Conservation (phyloP, 805 yeast species). For the Saccharomycopsis malanga region DNA sequence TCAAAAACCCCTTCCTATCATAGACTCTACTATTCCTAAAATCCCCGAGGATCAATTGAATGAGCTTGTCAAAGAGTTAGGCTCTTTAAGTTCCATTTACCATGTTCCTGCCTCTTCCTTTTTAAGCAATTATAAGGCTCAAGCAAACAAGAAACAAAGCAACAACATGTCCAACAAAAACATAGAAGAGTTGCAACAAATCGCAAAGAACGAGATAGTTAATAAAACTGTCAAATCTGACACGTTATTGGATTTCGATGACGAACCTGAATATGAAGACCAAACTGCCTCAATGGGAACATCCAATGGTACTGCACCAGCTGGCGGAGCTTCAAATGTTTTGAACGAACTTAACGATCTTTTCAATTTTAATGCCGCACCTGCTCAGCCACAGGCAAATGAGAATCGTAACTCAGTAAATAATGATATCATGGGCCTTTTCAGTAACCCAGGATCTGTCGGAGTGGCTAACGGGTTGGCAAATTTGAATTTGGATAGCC, state of each 20-base stretch:
- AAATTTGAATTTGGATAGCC: slow-evolving; percentile 9
- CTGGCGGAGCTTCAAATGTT: slow-evolving; percentile 36
- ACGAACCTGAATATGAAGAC: slow-evolving; percentile 36
- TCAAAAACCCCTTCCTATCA: slow-evolving; percentile 57
- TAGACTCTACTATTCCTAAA: slow-evolving; percentile 62
- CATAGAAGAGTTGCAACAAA: slow-evolving; percentile 68
- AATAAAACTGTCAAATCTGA: slow-evolving; percentile 58
- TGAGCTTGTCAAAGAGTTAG: slow-evolving; percentile 64
- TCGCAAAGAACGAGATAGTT: slow-evolving; percentile 71
- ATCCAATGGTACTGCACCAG: slow-evolving; percentile 17
- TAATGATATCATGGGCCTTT: slow-evolving; percentile 19
- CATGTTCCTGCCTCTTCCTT: slow-evolving; percentile 73
- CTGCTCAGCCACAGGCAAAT: neutral
- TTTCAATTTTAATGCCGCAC: slow-evolving; percentile 34
- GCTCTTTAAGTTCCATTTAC: slow-evolving; percentile 83
- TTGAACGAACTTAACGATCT: slow-evolving; percentile 73
- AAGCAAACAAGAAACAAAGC: slow-evolving; percentile 33
- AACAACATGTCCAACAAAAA: slow-evolving; percentile 41
- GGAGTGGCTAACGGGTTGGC: slow-evolving; percentile 18
- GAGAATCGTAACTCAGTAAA: slow-evolving; percentile 2
- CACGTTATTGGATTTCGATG: slow-evolving; percentile 80
- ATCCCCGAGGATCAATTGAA: slow-evolving; percentile 65
- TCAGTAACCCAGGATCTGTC: slow-evolving; percentile 14
- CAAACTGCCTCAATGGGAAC: neutral
- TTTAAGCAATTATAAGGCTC: slow-evolving; percentile 37